A percentile compares a stretch with the other conserved stretches of the same genome.
phyloP scores from a whole-genome alignment of 805 yeast species.

The Candida anglica region DNA sequence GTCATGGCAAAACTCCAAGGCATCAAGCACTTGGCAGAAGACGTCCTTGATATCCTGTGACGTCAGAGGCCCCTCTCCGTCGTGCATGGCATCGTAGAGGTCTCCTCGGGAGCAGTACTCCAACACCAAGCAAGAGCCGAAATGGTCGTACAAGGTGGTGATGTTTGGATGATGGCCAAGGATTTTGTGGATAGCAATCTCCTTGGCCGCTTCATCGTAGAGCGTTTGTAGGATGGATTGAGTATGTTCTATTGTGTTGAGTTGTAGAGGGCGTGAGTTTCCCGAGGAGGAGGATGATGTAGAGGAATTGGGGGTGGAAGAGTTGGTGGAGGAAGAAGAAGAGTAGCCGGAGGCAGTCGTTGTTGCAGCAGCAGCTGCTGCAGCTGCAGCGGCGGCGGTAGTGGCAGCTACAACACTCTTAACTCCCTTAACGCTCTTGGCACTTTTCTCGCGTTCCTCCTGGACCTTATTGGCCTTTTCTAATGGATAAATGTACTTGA shows the following conservation, averaged over 20 bases:
- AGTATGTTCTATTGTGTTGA: constrained; percentile 10
- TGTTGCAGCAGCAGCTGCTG: constrained; percentile 37
- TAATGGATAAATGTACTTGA: constrained; percentile 73
- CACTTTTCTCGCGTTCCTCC: constrained; percentile 2
- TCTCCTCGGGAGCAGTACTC: constrained; percentile 90
- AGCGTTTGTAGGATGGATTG: constrained; percentile 23
- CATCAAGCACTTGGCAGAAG: constrained; percentile 46
- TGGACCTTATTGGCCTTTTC: constrained; percentile 30
- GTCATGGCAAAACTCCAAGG: constrained; percentile 48
- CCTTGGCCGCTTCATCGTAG: constrained; percentile 60
- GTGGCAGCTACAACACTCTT: no score
- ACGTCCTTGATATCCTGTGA: constrained; percentile 55
- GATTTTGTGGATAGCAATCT: constrained; percentile 59
- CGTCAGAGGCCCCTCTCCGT: constrained; percentile 57
- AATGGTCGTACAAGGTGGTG: constrained; percentile 43
- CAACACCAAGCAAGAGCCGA: constrained; percentile 53
- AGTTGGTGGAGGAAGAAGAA: no score
- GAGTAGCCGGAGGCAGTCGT: no score
- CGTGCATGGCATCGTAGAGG: constrained; percentile 72
- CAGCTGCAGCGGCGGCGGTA: constrained; percentile 18
- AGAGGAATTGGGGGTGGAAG: no score
- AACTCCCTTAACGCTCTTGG: neutral
- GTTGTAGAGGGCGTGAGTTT: no score
- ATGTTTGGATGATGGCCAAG: constrained; percentile 51
- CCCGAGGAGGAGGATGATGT: no score